A percentile compares a stretch with the other conserved stretches of the same genome.
Evolutionary conservation across 352 stramenopile genomes (phyloP).

Genomic region (Phytophthora fragariae): DNA sequence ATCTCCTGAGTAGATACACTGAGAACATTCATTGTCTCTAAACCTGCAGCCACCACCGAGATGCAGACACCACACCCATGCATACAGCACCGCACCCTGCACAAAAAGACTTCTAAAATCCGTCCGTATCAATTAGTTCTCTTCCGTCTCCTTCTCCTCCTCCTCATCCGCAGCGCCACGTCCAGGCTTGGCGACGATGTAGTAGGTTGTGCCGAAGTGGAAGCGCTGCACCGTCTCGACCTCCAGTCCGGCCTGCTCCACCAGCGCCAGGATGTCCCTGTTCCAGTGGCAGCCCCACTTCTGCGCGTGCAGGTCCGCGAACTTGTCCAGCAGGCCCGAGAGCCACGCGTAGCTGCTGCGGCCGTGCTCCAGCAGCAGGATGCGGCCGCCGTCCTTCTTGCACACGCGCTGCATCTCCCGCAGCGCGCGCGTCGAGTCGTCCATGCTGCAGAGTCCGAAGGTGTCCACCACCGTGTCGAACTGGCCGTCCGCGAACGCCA

Average conservation of each 20-base stretch:
- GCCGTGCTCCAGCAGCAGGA: conserved; percentile 97
- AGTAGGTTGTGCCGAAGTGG: conserved; percentile 97
- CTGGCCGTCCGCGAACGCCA: conserved; percentile 71
- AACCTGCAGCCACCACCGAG: too few species aligned
- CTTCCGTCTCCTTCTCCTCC: neutral
- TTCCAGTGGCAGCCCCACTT: conserved; percentile 98
- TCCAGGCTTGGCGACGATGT: conserved; percentile 75
- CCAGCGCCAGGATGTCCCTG: conserved; percentile 92
- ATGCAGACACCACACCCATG: too few species aligned
- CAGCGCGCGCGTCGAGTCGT: conserved; percentile 92
- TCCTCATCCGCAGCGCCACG: neutral
- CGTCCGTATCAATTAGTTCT: neutral
- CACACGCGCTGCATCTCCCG: conserved; percentile 95
- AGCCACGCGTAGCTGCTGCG: conserved; percentile 91
- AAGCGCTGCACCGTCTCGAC: conserved; percentile 90
- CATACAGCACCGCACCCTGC: too few species aligned
- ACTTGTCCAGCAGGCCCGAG: conserved; percentile 93
- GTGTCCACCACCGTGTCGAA: conserved; percentile 98
- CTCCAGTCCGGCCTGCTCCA: conserved; percentile 85
- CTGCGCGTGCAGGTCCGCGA: conserved; percentile 91
- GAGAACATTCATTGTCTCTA: too few species aligned
- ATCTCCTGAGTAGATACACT: too few species aligned
- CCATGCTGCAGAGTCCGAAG: conserved; percentile 96
- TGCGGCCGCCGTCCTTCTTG: conserved; percentile 74
- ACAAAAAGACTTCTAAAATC: neutral